Evolutionary conservation across 2,329 filamentous ascomycete genomes (phyloP).

Genomic region (Fusarium foetens): DNA sequence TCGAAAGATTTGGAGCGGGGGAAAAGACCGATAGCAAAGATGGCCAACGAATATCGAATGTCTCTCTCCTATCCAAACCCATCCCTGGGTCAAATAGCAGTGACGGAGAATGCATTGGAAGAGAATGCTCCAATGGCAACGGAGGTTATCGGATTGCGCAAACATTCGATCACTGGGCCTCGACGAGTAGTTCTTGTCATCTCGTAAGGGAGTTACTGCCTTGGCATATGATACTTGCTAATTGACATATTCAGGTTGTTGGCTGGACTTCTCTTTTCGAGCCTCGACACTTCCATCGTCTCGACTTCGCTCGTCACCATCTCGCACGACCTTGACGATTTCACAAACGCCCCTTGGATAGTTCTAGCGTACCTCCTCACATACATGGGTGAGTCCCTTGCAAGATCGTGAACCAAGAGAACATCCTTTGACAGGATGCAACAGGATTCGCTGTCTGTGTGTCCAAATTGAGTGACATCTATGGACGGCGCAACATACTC

Average conservation of each 20-base stretch:
- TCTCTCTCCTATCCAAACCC: conserved; percentile 50
- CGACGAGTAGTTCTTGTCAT: conserved; percentile 49
- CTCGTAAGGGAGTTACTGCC: conserved; percentile 45
- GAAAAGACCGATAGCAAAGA: conserved; percentile 15
- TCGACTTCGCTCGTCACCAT: conserved; percentile 68
- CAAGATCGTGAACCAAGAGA: neutral
- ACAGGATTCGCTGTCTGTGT: conserved; percentile 66
- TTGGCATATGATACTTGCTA: conserved; percentile 13
- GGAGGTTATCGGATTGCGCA: conserved; percentile 32
- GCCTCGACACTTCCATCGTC: conserved; percentile 67
- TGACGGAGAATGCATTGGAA: conserved; percentile 15
- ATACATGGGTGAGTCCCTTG: conserved; percentile 60
- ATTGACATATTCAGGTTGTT: conserved; percentile 54
- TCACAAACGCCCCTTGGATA: conserved; percentile 64
- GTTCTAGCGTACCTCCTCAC: conserved; percentile 66
- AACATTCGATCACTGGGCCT: conserved; percentile 39
- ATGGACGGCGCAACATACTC: conserved; percentile 63
- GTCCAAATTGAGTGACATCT: conserved; percentile 69
- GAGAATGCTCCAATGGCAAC: conserved; percentile 1
- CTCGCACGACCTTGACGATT: conserved; percentile 62
- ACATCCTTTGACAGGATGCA: conserved; percentile 21
- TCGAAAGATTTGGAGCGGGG: neutral
- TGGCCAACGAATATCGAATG: conserved; percentile 44
- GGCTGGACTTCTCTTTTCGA: conserved; percentile 65
- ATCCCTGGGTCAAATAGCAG: conserved; percentile 47